Conservation (phyloP, 2,329 filamentous ascomycete genomes). For the Penicillium paneum region DNA sequence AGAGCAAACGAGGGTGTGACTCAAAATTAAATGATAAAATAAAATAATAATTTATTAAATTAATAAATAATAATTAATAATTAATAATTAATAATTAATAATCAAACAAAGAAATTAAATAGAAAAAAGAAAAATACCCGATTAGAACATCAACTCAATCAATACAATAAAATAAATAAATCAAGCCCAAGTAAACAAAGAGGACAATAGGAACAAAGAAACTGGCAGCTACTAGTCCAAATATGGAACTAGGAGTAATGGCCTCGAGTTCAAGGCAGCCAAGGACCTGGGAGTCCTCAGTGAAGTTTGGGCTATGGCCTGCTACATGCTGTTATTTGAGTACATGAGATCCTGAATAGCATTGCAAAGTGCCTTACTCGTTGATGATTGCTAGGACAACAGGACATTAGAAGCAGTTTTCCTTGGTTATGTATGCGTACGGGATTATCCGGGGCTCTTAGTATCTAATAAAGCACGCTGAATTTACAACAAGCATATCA, state of each 20-base stretch:
- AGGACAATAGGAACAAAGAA: background rate
- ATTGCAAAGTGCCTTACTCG: background rate
- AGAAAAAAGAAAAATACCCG: background rate
- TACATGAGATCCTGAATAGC: background rate
- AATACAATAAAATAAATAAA: background rate
- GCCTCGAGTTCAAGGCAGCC: background rate
- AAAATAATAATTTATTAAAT: background rate
- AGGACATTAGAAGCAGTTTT: background rate
- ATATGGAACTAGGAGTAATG: background rate
- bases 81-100: background rate
- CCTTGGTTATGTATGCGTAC: background rate
- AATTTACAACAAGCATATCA: background rate
- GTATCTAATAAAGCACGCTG: background rate
- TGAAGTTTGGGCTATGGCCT: background rate
- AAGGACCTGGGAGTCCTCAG: background rate
- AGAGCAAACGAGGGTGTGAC: background rate
- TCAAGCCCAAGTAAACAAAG: background rate
- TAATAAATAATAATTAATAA: background rate
- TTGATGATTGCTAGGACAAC: background rate
- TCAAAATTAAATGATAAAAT: background rate
- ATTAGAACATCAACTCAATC: too few relatives aligned
- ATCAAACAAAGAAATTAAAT: background rate
- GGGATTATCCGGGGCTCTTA: background rate
- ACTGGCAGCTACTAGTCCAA: background rate
- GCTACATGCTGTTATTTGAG: background rate